Evolutionary conservation across 2,329 filamentous ascomycete genomes (phyloP), one percentile per base, ranked within the genome.

Genomic region (Didymella keratinophila): DNA sequence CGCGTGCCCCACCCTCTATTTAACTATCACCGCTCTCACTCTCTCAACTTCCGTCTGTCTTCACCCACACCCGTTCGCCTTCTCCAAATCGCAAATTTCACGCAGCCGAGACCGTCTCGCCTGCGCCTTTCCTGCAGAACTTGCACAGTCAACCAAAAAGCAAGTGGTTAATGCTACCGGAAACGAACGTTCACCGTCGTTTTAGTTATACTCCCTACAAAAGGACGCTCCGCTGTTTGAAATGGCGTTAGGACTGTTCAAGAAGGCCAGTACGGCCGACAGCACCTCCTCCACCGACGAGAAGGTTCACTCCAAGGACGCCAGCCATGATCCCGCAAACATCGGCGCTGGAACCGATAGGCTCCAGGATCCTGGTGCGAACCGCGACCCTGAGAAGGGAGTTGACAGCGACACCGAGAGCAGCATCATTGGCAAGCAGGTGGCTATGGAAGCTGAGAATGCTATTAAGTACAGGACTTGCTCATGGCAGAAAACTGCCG

Each of bases 401-500:
- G 75, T 74, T 52, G 76, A 76, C 34, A 75, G 75, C 51, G 56
- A 58, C 18, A 66, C 69, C 42, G 73, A 70, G 3, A 78, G 78
- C 6, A 77, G 78, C 42, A 80, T 78, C 34, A 77, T 87, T 42
- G 83, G 82, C 47, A 84, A 86, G 78, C 93, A 96, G 79, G 86
- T 94, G 63, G 91, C 89, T 52, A 74, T 90, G 61, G 93, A 97
- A 76, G 84, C 87, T 27, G 88, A 87, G 50, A 88, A 90, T 76
- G 87, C 88, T 11, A 97, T 97, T 77, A 89, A 96, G 79, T 97
- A 97, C 76, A 85, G 93, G 60, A 96, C 93, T 37, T 97, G 93
- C 79, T 93, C 89, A 66, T 97, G 93, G 93, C 89, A 91, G 72
- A 97, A 97, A 89, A 97, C 93, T 52, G 92, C 93, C 0, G 92